Evolutionary conservation across 2,329 filamentous ascomycete genomes (phyloP), one percentile per base, ranked within the genome.

Genomic region (Cytospora piceicola): DNA sequence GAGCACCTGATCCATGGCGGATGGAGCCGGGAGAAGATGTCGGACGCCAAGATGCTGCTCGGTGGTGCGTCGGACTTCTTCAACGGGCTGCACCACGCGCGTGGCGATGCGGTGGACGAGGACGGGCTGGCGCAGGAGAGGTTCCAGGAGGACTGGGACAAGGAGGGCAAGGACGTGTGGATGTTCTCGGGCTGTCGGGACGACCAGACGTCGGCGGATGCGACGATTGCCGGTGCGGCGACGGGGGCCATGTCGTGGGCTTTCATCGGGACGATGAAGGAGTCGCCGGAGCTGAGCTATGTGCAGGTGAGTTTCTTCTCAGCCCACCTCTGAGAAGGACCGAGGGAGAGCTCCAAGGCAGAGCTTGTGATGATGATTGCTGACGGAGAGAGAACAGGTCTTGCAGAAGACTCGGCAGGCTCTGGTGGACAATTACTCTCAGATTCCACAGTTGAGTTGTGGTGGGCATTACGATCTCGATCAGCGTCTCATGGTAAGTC

Each of bases 11-110:
- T 88, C 39, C 75, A 79, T 29, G 82, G 83, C 4, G 82, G 82
- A 20, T 83, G 85, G 70, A 74, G 70, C 39, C 69, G 76, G 30
- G 72, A 77, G 56, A 82, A 82, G 63, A 63, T 85, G 3, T 77
- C 77, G 14, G 83, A 85, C 67, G 84, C 84, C 24, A 75, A 80
- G 66, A 77, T 83, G 69, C 73, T 87, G 7, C 78, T 85, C 34
- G 83, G 80, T 0, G 83, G 83, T 49, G 84, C 84, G 3, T 82
- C 79, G 0, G 77, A 75, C 57, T 87, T 87, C 72, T 86, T 86
- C 75, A 78, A 81, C 64, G 78, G 82, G 3, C 72, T 86, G 52
- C 78, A 78, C 56, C 81, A 85, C 70, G 76, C 78, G 68, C 75
- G 75, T 4, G 73, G 78, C 39, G 75, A 81, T 61, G 75, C 82